phyloP scores from a whole-genome alignment of 495 filamentous ascomycete genomes.

The Aspergillus taichungensis region DNA sequence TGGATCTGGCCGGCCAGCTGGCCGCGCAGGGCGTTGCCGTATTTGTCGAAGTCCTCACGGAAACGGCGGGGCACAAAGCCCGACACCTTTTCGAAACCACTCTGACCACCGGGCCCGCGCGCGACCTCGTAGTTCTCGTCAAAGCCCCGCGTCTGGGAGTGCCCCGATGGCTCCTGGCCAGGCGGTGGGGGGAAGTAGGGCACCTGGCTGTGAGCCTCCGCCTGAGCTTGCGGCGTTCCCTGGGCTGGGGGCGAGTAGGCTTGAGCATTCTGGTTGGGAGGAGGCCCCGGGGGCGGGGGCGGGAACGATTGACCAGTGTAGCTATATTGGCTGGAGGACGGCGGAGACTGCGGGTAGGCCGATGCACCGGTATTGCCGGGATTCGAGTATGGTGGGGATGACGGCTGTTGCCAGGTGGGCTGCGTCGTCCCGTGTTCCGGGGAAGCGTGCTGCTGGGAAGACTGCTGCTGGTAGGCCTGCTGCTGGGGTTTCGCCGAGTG shows the following conservation, averaged over 20 bases:
- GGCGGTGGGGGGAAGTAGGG: slow-evolving; percentile 40
- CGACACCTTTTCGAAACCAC: slow-evolving; percentile 19
- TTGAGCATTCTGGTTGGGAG: too few relatives aligned
- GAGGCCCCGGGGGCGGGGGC: slow-evolving; percentile 31
- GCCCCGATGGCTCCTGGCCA: slow-evolving; percentile 17
- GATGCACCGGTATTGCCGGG: too few relatives aligned
- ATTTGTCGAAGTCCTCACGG: slow-evolving; percentile 27
- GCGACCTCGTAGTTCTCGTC: slow-evolving; percentile 21
- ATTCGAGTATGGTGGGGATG: too few relatives aligned
- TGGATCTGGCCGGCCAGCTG: slow-evolving; percentile 41
- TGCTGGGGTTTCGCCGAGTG: slow-evolving; percentile 2
- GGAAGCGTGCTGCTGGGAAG: neutral
- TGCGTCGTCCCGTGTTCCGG: neutral
- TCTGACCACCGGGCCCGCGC: slow-evolving; percentile 10
- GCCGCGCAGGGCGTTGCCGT: slow-evolving; percentile 30
- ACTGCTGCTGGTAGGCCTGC: neutral
- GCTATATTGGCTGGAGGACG: slow-evolving; percentile 16
- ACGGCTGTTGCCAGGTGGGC: neutral
- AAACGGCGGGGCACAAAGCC: slow-evolving; percentile 25
- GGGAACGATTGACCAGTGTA: slow-evolving; percentile 38
- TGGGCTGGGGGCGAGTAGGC: slow-evolving; percentile 8
- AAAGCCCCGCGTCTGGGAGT: slow-evolving; percentile 31
- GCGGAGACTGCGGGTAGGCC: neutral
- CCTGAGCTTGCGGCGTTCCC: slow-evolving; percentile 5
- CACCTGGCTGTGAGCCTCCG: slow-evolving; percentile 14